Percentiles rank a stretch among this genome's conserved stretches.
These are phyloP conservation scores for Nannizzia gypsea DNA, from an alignment of 2,329 filamentous ascomycete genomes.

Conservation along the genomic window DNA sequence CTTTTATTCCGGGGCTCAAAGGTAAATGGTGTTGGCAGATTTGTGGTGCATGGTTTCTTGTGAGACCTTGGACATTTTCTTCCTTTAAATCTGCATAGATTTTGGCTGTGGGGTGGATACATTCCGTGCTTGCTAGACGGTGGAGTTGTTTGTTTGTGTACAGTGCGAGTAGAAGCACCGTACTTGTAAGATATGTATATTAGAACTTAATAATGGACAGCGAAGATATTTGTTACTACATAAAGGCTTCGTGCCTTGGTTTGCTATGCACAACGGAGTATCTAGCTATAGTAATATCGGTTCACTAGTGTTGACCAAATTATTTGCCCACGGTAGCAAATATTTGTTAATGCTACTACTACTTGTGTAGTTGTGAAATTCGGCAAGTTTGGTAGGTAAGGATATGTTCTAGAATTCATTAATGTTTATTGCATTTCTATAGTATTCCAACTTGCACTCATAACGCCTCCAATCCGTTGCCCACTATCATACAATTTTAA, in stretches of 20 bases:
- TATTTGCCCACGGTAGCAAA: not conserved
- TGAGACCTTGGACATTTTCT: not conserved
- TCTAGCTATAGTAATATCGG: not conserved
- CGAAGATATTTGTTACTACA: not conserved
- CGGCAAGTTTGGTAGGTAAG: not conserved
- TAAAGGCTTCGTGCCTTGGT: too few relatives aligned
- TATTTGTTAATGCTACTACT: not conserved
- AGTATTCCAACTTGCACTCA: not conserved
- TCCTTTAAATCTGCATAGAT: not conserved
- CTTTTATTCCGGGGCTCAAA: not conserved
- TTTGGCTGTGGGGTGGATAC: not conserved
- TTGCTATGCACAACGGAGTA: too few relatives aligned
- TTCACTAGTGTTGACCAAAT: not conserved
- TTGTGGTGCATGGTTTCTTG: not conserved
- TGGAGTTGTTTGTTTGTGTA: not conserved
- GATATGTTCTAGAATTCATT: not conserved
- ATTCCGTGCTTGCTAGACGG: not conserved
- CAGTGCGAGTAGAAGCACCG: not conserved
- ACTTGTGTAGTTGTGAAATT: not conserved
- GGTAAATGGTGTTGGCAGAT: not conserved
- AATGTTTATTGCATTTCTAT: not conserved
- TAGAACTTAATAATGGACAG: not conserved
- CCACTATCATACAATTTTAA: not conserved
- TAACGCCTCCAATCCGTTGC: not conserved
- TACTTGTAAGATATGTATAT: slow-evolving; percentile 1